These are phyloP conservation scores for Sclerotinia subarctica DNA, from an alignment of 2,329 filamentous ascomycete genomes.

Conservation along the genomic window DNA sequence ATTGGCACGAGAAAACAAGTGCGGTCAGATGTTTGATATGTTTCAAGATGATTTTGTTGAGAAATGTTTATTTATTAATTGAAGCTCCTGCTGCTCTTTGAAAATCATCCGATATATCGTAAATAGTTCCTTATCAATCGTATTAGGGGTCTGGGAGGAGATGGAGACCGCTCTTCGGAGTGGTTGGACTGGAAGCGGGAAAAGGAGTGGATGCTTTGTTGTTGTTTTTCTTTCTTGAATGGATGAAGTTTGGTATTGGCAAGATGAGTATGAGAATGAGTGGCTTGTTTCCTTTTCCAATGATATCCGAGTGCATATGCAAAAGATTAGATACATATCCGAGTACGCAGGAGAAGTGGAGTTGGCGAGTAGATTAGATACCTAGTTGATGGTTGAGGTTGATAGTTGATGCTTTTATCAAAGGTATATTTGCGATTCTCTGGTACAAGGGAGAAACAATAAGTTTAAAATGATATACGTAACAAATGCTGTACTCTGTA, in stretches of 20 bases:
- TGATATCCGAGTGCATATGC: not conserved
- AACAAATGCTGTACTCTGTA: too few species aligned
- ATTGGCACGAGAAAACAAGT: conserved; percentile 7
- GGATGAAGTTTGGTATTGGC: not conserved
- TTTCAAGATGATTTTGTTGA: conserved; percentile 13
- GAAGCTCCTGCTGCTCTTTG: not conserved
- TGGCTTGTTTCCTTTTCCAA: not conserved
- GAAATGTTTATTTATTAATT: not conserved
- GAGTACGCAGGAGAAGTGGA: conserved; percentile 1
- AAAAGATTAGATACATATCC: not conserved
- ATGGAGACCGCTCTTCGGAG: conserved; percentile 1
- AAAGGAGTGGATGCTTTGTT: conserved; percentile 13
- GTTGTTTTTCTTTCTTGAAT: conserved; percentile 5
- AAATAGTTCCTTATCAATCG: not conserved
- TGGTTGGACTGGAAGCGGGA: not conserved
- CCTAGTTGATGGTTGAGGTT: not conserved
- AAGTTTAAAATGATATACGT: too few species aligned
- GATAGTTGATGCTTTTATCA: not conserved
- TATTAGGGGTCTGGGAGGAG: not conserved
- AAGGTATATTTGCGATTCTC: not conserved
- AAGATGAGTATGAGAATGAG: not conserved
- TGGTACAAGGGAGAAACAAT: too few species aligned
- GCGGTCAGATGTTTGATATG: conserved; percentile 18
- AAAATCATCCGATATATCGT: not conserved
- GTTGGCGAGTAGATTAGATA: not conserved